Evolutionary conservation across 306 rosid genomes (phyloP).

Genomic region (Dalbergia cochinchinensis): DNA sequence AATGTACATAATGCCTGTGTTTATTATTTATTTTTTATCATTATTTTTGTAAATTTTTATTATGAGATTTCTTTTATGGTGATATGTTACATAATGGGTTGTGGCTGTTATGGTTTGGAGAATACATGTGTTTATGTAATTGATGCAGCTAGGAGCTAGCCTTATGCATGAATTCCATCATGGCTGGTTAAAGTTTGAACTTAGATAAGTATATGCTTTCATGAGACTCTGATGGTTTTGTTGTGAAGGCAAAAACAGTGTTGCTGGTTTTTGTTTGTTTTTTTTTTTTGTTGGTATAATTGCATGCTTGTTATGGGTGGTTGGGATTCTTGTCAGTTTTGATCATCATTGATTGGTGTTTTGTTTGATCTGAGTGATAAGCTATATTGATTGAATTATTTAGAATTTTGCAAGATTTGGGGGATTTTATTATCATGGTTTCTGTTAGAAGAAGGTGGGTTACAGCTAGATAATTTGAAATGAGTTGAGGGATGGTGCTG

Average conservation of each 20-base stretch:
- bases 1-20: background rate
- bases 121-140: background rate
- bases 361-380: background rate
- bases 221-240: background rate
- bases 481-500: background rate
- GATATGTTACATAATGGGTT: background rate
- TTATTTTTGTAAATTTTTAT: no score
- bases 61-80: background rate
- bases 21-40: no score
- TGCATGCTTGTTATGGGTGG: slow-evolving; percentile 4
- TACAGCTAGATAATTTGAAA: background rate
- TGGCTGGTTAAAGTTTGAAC: background rate
- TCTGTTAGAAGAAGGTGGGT: no score
- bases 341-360: background rate
- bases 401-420: no score
- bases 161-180: background rate
- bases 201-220: background rate
- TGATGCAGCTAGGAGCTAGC: background rate
- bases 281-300: no score
- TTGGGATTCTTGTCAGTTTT: background rate
- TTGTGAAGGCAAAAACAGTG: background rate
- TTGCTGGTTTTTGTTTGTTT: background rate
- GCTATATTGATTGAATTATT: no score
- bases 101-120: background rate
- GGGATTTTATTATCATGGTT: no score